A percentile compares a stretch with the other conserved stretches of the same genome.
Evolutionary conservation across 495 filamentous ascomycete genomes (phyloP).

Genomic region (Lichina pygmaea): DNA sequence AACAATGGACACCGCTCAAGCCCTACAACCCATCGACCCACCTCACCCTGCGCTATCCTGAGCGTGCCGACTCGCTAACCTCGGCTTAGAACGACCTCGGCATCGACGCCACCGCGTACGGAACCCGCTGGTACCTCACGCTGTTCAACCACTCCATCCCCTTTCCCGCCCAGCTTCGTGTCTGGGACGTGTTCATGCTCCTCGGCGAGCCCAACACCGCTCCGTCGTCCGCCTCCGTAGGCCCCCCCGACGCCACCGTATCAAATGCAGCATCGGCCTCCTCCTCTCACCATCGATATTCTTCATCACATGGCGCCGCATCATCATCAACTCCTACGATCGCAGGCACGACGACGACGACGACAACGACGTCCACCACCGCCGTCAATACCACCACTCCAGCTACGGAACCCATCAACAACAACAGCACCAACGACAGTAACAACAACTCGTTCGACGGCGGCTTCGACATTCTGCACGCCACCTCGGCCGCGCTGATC

Average conservation of each 20-base stretch:
- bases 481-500: slow-evolving; percentile 70
- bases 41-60: background rate
- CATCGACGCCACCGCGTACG: slow-evolving; percentile 76
- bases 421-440: background rate
- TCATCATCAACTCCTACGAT: background rate
- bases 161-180: slow-evolving; percentile 85
- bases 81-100: slow-evolving; percentile 36
- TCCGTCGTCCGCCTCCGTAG: slow-evolving; percentile 1
- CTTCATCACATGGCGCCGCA: background rate
- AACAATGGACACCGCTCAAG: background rate
- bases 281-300: background rate
- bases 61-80: slow-evolving; percentile 3
- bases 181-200: slow-evolving; percentile 98
- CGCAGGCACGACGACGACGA: background rate
- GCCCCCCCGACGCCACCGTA: slow-evolving; percentile 3
- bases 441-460: slow-evolving; percentile 22
- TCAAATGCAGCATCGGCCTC: slow-evolving; percentile 6
- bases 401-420: background rate
- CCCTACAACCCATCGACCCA: background rate
- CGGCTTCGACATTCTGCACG: slow-evolving; percentile 74
- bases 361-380: background rate
- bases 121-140: slow-evolving; percentile 90
- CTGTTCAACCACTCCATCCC: slow-evolving; percentile 95
- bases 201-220: slow-evolving; percentile 37
- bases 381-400: background rate